Base-by-base conservation (phyloP, 2,329 filamentous ascomycete species). In the Metarhizium album region DNA sequence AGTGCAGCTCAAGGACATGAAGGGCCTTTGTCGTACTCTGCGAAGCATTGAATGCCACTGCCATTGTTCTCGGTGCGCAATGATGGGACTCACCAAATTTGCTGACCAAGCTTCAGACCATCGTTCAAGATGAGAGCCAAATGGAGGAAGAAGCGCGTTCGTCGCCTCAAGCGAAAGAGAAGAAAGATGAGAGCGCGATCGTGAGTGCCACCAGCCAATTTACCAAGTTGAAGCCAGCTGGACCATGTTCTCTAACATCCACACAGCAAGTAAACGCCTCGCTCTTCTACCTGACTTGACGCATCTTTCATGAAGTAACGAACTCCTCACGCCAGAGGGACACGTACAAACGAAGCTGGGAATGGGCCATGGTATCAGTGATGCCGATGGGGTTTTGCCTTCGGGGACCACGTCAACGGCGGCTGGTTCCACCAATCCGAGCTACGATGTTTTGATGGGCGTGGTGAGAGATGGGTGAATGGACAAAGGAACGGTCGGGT, bases 101-200 rank as follows among this genome's bases (percentile, higher is more conserved):
- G 37, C 47, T 49, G 22, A 45, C 24, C 5, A n/a, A 35, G 23
- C 47, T 13, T 20, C 23, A 52, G 48, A 23, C 31, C 60, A 60
- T 64, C 63, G 70, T 74, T 75, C 77, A 82, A 75, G 76, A 82
- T 84, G 80, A 79, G 91, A 93, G 90, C 90, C 72, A 97, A 97
- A 83, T 97, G 93, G 93, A 93, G 91, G 83, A 98, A 98, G 87
- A 98, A 98, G 91, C 84, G 93, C 74, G 90, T 95, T 78, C 83
- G 93, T 70, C 86, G 93, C 76, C 89, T 98, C 75, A 97, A 97
- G 87, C 86, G 90, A 73, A 98, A 98, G 90, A 90, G 93, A 80
- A 94, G 93, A 90, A 98, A 98, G 91, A 95, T 93, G 79, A 84
- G 93, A 74, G 93, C 91, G 68, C 80, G 93, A 79, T 90, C 84